phyloP scores from a whole-genome alignment of 805 yeast species.

The Grigorovia yakushimaensis region DNA sequence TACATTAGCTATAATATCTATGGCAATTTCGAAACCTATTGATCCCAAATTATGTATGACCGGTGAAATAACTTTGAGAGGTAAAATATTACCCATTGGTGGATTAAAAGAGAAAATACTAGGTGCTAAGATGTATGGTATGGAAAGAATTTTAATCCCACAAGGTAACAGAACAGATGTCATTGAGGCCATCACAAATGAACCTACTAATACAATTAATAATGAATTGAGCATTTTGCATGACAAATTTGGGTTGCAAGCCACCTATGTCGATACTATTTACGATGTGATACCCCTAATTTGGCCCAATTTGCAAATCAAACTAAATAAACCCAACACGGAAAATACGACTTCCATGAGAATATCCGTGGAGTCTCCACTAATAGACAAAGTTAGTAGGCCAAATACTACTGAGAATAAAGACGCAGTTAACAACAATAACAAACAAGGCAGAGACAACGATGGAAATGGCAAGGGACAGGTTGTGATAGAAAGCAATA shows the following conservation, averaged over 20 bases:
- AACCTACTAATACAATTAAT: conserved; percentile 9
- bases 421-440: no score
- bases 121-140: conserved; percentile 92
- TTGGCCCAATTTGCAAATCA: conserved; percentile 38
- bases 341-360: no score
- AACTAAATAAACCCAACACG: no score
- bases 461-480: not conserved
- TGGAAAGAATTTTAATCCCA: conserved; percentile 81
- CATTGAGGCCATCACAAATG: conserved; percentile 44
- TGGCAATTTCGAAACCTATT: conserved; percentile 56
- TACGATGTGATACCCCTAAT: conserved; percentile 63
- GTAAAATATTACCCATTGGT: conserved; percentile 76
- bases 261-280: conserved; percentile 64
- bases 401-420: no score
- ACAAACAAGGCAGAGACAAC: not conserved
- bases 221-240: conserved; percentile 19
- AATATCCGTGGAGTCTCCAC: no score
- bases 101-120: conserved; percentile 80
- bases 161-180: conserved; percentile 80
- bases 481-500: not conserved
- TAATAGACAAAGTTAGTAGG: no score
- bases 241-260: conserved; percentile 46
- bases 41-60: conserved; percentile 73
- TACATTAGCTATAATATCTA: conserved; percentile 70
- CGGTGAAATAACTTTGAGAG: conserved; percentile 77